Conservation (phyloP, 306 rosid species). For the Cyamopsis tetragonoloba region DNA sequence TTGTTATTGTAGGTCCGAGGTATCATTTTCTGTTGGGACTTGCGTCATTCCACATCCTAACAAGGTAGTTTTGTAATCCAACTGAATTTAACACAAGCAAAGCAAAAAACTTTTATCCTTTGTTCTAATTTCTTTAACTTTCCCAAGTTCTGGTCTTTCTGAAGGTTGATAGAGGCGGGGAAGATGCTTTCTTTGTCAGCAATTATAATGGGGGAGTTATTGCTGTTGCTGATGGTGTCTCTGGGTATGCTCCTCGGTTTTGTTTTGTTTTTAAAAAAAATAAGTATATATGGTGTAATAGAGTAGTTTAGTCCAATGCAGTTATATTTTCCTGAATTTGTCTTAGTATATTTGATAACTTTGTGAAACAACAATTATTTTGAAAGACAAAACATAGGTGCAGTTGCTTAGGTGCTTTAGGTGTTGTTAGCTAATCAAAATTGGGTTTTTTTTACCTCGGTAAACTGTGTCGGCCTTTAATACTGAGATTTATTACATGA, state of each 20-base stretch:
- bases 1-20: slow-evolving; percentile 59
- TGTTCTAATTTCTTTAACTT: neutral
- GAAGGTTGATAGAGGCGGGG: slow-evolving; percentile 86
- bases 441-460: too few species aligned
- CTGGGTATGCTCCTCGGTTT: slow-evolving; percentile 73
- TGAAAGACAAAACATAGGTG: too few species aligned
- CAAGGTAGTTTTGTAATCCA: slow-evolving; percentile 50
- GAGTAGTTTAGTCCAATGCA: too few species aligned
- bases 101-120: neutral
- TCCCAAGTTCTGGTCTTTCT: slow-evolving; percentile 30
- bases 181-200: slow-evolving; percentile 87
- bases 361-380: too few species aligned
- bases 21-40: slow-evolving; percentile 69
- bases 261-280: too few species aligned
- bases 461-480: too few species aligned
- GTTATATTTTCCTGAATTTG: too few species aligned
- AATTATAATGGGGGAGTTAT: slow-evolving; percentile 70
- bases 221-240: slow-evolving; percentile 96
- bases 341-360: too few species aligned
- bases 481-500: too few species aligned
- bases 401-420: too few species aligned
- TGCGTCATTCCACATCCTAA: slow-evolving; percentile 86
- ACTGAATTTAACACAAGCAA: neutral
- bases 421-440: too few species aligned
- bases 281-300: too few species aligned